Evolutionary conservation across 371 early-diverging fungal genomes (phyloP).

Genomic region (Saksenaea vasiformis): DNA sequence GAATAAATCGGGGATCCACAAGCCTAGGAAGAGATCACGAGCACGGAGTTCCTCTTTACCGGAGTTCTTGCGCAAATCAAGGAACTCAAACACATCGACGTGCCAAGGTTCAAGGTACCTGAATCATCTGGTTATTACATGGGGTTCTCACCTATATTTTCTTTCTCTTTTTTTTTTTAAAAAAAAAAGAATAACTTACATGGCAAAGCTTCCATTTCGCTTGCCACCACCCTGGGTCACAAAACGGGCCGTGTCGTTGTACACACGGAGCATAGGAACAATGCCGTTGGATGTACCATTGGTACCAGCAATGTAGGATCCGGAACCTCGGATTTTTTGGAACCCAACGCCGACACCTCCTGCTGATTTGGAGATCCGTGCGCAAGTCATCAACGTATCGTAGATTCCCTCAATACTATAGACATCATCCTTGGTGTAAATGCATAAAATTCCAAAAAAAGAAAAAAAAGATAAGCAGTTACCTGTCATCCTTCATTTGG

Average conservation of each 20-base stretch:
- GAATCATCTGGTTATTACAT: background rate
- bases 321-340: constrained; percentile 95
- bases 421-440: too few species aligned
- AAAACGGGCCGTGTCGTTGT: constrained; percentile 98
- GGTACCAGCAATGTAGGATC: constrained; percentile 97
- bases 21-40: constrained; percentile 96
- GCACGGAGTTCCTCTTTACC: constrained; percentile 98
- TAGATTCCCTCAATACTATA: constrained; percentile 97
- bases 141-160: background rate
- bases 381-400: constrained; percentile 96
- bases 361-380: constrained; percentile 97
- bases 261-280: constrained; percentile 98
- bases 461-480: background rate
- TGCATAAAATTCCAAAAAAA: too few species aligned
- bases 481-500: constrained; percentile 90
- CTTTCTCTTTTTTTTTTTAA: too few species aligned
- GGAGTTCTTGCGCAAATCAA: constrained; percentile 98
- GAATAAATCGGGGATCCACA: constrained; percentile 99
- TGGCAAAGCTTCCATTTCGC: constrained; percentile 98
- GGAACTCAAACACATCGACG: constrained; percentile 97
- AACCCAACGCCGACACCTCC: constrained; percentile 99
- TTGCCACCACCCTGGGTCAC: constrained; percentile 99
- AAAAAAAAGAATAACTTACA: constrained; percentile 35
- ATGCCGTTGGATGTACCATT: constrained; percentile 98
- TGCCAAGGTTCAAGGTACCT: constrained; percentile 99